Conservation (phyloP, 495 filamentous ascomycete species). For the Lineolata rhizophorae region DNA sequence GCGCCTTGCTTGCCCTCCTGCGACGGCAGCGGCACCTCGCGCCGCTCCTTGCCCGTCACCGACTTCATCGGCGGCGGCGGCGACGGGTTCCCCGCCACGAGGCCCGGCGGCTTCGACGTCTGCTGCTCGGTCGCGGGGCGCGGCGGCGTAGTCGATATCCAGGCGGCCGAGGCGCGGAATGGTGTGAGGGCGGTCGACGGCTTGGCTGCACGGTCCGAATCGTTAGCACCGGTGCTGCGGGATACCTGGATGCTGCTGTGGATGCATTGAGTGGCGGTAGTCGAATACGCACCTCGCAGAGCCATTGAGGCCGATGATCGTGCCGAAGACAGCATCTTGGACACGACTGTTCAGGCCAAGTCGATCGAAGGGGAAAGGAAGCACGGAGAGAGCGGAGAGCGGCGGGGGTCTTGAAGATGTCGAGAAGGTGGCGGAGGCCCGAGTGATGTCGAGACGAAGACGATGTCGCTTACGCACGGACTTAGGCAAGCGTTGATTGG, state of each 20-base stretch:
- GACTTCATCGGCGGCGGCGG: slow-evolving; percentile 21
- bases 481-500: slow-evolving; percentile 3
- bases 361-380: slow-evolving; percentile 3
- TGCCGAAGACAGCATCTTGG: slow-evolving; percentile 39
- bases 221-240: slow-evolving; percentile 16
- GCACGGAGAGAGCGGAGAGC: slow-evolving; percentile 7
- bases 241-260: neutral
- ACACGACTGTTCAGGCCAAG: slow-evolving; percentile 6
- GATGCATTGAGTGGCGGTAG: too few species aligned
- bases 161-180: slow-evolving; percentile 29
- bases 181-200: slow-evolving; percentile 36
- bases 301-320: slow-evolving; percentile 44
- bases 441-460: slow-evolving; percentile 9
- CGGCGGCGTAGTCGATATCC: slow-evolving; percentile 37
- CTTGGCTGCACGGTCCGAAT: slow-evolving; percentile 25
- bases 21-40: slow-evolving; percentile 69
- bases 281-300: slow-evolving; percentile 38
- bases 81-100: slow-evolving; percentile 15
- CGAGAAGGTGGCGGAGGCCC: slow-evolving; percentile 3
- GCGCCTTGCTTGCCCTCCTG: slow-evolving; percentile 87
- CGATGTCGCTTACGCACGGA: too few species aligned
- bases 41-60: slow-evolving; percentile 30
- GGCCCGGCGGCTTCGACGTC: slow-evolving; percentile 12
- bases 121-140: slow-evolving; percentile 27
- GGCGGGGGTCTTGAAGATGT: slow-evolving; percentile 4